Evolutionary conservation across 176 grass and related monocot genomes (phyloP), one percentile per base, ranked within the genome.

Genomic region (Triticum timopheevii): DNA sequence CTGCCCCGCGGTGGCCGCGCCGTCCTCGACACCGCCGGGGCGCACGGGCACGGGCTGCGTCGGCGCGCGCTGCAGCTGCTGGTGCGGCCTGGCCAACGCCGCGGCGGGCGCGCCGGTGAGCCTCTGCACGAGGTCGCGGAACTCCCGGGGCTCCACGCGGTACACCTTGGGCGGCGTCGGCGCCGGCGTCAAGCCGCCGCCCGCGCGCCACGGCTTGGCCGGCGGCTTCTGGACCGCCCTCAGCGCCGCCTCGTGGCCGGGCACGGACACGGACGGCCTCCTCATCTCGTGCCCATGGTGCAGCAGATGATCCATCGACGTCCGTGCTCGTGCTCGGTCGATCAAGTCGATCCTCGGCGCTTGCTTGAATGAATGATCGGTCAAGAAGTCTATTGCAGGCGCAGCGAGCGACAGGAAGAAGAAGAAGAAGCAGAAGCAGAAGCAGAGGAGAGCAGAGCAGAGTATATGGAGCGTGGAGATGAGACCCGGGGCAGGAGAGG

Each of bases 41-140:
- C 42, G 33, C 74, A 80, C 44, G 44, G 54, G 89, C 2, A 79
- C 24, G 1, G 78, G 73, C 76, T 30, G 76, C 83, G 56, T 16
- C 10, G 40, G 35, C 10, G 16, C n/a, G 4, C 4, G 11, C 5
- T 0, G 76, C 4, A 7, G 31, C 31, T 3, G 34, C 34, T 12
- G 50, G 50, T 54, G 85, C 1, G 10, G 68, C 2, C 39, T 72
- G 20, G 77, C 16, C 2, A 36, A 0, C 2, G 19, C 17, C 5
- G 70, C 38, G 38, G 38, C 38, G 5, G 88, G 89, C 34, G 87
- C 84, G 38, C 91, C 84, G 17, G 91, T 92, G 84, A 92, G 91
- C 84, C 75, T 69, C 91, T 92, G 91, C 70, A 90, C 91, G n/a
- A 92, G 91, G 10, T 89, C 84, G 10, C 87, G 11, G 76, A 92